Base-by-base conservation (phyloP, 192 early-diverging fungal genomes). In the Backusella luteola region DNA sequence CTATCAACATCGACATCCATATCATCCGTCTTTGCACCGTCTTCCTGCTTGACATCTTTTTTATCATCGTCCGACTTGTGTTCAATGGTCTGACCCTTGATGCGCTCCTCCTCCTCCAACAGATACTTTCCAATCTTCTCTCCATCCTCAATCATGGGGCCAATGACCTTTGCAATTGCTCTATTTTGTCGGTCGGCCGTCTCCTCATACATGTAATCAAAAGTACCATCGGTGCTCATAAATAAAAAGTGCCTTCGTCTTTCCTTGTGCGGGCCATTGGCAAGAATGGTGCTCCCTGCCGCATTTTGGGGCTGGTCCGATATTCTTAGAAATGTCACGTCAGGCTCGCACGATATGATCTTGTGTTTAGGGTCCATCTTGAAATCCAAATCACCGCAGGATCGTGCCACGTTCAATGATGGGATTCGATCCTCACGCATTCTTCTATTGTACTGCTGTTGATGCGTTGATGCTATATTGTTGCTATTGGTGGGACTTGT, bases 151-250 rank as follows among this genome's bases (percentile, higher is more conserved):
- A 89, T 44, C 56, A 85, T 82, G 42, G 81, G 80, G 11, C 88
- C 88, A 7, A 89, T 75, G n/a, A 67, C 79, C 49, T 86, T 86
- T 38, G 84, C 84, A 4, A 90, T 83, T 0, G 76, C 76, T 36
- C 79, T 74, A 35, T 88, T 90, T 39, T 88, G 89, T 34, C 83
- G 77, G 19, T 90, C 85, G 3, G 83, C 66, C 19, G 81, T 80
- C 12, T 84, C 82, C 34, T 81, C 84, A 39, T 88, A 80, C 32
- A 90, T 81, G 76, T 90, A 86, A 76, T 90, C 89, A 81, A 88
- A 90, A 11, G 87, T 79, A 38, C 89, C 89, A 23, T 90, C 89
- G 5, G 83, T 87, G 29, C 87, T 88, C 85, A 90, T 88, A 35
- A 90, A 82, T 34, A 90, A 75, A 56, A 88, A 90, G 23, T 84